Percentiles rank a stretch among this genome's conserved stretches.
phyloP scores from a whole-genome alignment of 2,329 filamentous ascomycete species.

The Penicillium sp. region DNA sequence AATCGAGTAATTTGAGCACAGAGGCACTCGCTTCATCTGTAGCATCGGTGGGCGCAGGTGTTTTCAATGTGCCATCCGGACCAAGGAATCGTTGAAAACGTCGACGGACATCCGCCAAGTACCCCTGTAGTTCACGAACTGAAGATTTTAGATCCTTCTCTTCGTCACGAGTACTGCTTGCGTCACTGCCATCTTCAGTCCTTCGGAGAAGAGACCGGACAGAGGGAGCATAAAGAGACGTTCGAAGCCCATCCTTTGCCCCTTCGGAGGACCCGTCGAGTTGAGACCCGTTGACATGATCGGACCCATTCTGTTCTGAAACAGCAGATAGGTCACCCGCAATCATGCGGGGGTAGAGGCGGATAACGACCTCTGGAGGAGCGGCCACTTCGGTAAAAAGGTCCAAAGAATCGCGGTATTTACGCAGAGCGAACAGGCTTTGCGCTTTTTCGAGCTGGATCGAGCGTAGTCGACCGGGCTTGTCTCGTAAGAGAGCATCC shows the following conservation, averaged over 20 bases:
- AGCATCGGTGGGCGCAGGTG: constrained; percentile 30
- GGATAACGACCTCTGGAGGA: constrained; percentile 82
- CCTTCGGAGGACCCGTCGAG: constrained; percentile 30
- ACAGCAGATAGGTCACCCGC: constrained; percentile 74
- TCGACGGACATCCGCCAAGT: constrained; percentile 78
- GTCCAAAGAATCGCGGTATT: constrained; percentile 82
- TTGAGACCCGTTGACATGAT: constrained; percentile 33
- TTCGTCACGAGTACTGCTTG: constrained; percentile 37
- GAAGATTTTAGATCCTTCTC: constrained; percentile 69
- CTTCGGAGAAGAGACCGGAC: constrained; percentile 39
- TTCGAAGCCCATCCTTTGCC: constrained; percentile 15
- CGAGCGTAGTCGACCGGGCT: constrained; percentile 74
- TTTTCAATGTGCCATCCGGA: constrained; percentile 53
- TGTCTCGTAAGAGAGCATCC: constrained; percentile 82
- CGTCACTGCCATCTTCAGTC: constrained; percentile 40
- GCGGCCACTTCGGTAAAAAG: constrained; percentile 88
- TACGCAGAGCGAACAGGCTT: constrained; percentile 74
- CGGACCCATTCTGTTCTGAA: constrained; percentile 46
- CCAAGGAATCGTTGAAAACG: constrained; percentile 61
- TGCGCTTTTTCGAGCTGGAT: constrained; percentile 92
- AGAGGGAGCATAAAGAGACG: constrained; percentile 36
- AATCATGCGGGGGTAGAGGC: constrained; percentile 77
- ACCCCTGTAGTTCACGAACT: constrained; percentile 78
- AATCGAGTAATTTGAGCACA: constrained; percentile 47
- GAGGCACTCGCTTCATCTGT: constrained; percentile 43